Percentiles rank a stretch among this genome's conserved stretches.
These are phyloP conservation scores for Xylariales sp. DNA, from an alignment of 2,329 filamentous ascomycete species.

Conservation along the genomic window DNA sequence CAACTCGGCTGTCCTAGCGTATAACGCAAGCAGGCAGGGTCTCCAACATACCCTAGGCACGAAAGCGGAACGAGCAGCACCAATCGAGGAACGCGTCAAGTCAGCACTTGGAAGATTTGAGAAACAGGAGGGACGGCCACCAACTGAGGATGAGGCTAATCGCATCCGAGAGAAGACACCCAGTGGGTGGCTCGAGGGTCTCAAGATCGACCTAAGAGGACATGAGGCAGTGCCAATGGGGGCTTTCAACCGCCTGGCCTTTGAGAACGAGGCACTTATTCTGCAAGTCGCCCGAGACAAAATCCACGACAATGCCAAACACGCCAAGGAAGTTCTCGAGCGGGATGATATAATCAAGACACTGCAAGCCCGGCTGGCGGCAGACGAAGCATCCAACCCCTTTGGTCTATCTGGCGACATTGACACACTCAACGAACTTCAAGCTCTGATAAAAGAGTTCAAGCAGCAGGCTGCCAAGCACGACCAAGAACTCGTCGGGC, in stretches of 20 bases:
- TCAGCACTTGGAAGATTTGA: background rate
- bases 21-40: background rate
- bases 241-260: constrained; percentile 3
- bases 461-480: no score
- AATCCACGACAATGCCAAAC: background rate
- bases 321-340: background rate
- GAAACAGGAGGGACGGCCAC: background rate
- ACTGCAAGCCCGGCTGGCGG: no score
- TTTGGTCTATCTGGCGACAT: no score
- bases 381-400: no score
- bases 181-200: constrained; percentile 7
- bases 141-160: background rate
- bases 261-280: constrained; percentile 1
- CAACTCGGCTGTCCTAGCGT: background rate
- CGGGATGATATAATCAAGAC: constrained; percentile 2
- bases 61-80: background rate
- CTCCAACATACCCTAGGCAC: background rate
- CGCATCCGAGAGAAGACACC: background rate
- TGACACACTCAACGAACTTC: no score
- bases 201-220: constrained; percentile 2
- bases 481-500: no score
- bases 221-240: constrained; percentile 3
- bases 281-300: background rate
- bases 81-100: constrained; percentile 2
- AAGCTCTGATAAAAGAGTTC: no score